phyloP scores from a whole-genome alignment of 2,329 filamentous ascomycete genomes.

The Pseudogymnoascus sp. region DNA sequence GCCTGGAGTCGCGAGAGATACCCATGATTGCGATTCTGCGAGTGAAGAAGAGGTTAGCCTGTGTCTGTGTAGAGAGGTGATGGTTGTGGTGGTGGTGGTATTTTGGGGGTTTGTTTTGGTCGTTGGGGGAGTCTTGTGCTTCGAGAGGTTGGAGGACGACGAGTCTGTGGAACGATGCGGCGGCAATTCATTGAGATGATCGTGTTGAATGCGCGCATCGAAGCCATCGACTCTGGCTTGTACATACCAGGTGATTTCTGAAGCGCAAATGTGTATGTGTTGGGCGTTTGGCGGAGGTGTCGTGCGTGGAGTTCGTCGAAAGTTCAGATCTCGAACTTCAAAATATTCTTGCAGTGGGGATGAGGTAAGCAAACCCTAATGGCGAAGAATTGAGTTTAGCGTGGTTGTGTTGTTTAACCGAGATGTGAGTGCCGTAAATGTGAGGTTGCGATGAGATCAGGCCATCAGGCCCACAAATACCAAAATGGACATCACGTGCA shows the following conservation, averaged over 20 bases:
- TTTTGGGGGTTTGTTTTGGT: not conserved
- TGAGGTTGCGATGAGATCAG: not conserved
- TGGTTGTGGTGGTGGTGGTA: not conserved
- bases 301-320: constrained; percentile 4
- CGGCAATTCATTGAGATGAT: constrained; percentile 4
- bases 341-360: constrained; percentile 9
- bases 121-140: not conserved
- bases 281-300: constrained; percentile 9
- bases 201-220: not conserved
- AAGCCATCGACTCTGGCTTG: constrained; percentile 6
- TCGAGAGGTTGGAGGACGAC: not conserved
- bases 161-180: not conserved
- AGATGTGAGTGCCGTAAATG: not conserved
- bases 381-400: not conserved
- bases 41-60: constrained; percentile 24
- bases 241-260: constrained; percentile 10
- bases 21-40: constrained; percentile 78
- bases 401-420: not conserved
- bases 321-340: constrained; percentile 7
- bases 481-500: not conserved
- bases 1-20: constrained; percentile 99
- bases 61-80: not conserved
- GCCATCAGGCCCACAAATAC: not conserved
- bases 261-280: constrained; percentile 8
- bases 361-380: constrained; percentile 9